Base-by-base conservation (phyloP, 352 stramenopile genomes). In the Blastocystis sp. region DNA sequence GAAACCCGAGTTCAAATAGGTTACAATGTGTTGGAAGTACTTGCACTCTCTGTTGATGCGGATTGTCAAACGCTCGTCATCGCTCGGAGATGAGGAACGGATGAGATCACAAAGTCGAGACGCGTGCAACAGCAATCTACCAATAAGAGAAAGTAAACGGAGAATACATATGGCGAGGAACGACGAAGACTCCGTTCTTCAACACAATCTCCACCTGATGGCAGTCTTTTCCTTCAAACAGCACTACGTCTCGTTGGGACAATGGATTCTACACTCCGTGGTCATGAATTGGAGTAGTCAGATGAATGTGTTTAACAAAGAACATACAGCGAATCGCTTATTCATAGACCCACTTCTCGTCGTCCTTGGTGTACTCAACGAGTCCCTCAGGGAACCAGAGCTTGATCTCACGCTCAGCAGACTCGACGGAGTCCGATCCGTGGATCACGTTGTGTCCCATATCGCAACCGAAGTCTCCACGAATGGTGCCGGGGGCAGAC, bases 371-470 rank as follows among this genome's bases (percentile, higher is more conserved):
- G 91, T 93, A 98, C 86, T 97, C 91, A 49, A 89, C 89, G 75
- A 97, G 86, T 78, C 94, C 95, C 87, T 95, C 91, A 18, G 91
- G 92, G 92, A 99, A 99, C 96, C 96, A 99, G 63, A 97, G 91
- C 18, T 87, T 92, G 90, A 99, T 99, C 90, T 99, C 96, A 84
- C 95, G 92, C 61, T 98, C 91, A 87, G 96, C 96, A 87, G 91
- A 97, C 76, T 98, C 96, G 27, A 98, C 94, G 77, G 94, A 94
- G 89, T 98, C 95, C 89, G 92, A 97, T 88, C 95, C 94, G 89
- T 98, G 95, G 91, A 93, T 97, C 81, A 97, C 93, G 89, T 97
- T 98, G 86, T 94, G 91, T 49, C 93, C 91, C 53, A 94, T 90
- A 36, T 87, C 59, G 73, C 88, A 87, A 71, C 93, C 97, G 89